Percentiles rank a stretch among this genome's conserved stretches.
Conservation (phyloP, 148 eudicot species). For the Persicaria tinctoria region DNA sequence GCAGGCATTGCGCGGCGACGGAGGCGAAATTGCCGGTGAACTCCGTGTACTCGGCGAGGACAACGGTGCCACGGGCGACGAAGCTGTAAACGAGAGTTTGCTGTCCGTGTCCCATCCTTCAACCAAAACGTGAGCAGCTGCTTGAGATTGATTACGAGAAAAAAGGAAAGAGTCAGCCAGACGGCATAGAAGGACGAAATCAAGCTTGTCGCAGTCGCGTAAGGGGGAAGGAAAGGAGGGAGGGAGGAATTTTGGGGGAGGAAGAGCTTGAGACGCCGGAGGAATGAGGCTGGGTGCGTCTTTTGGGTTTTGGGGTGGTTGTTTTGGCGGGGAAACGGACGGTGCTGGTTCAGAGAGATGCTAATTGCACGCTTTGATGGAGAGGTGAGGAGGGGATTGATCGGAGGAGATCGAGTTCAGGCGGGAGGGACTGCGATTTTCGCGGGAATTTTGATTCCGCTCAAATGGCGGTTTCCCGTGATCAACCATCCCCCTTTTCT, state of each 20-base stretch:
- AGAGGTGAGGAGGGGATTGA: neutral
- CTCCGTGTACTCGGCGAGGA: slow-evolving; percentile 41
- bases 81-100: slow-evolving; percentile 39
- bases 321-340: neutral
- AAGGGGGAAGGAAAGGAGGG: neutral
- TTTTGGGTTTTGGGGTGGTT: slow-evolving; percentile 5
- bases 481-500: neutral
- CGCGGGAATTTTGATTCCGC: neutral
- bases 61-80: slow-evolving; percentile 37
- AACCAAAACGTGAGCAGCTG: slow-evolving; percentile 4
- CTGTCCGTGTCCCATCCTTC: slow-evolving; percentile 39
- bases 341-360: slow-evolving; percentile 1
- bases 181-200: neutral
- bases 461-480: neutral
- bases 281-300: neutral
- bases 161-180: neutral
- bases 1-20: slow-evolving; percentile 47
- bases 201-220: slow-evolving; percentile 3
- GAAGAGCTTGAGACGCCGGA: neutral
- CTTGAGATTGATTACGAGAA: neutral
- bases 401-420: neutral
- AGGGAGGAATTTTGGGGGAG: neutral
- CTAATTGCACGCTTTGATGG: slow-evolving; percentile 8
- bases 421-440: neutral
- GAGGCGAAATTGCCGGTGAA: slow-evolving; percentile 35